Evolutionary conservation across 2,329 filamentous ascomycete species (phyloP), one percentile per base, ranked within the genome.

Genomic region (Trichophyton verrucosum): DNA sequence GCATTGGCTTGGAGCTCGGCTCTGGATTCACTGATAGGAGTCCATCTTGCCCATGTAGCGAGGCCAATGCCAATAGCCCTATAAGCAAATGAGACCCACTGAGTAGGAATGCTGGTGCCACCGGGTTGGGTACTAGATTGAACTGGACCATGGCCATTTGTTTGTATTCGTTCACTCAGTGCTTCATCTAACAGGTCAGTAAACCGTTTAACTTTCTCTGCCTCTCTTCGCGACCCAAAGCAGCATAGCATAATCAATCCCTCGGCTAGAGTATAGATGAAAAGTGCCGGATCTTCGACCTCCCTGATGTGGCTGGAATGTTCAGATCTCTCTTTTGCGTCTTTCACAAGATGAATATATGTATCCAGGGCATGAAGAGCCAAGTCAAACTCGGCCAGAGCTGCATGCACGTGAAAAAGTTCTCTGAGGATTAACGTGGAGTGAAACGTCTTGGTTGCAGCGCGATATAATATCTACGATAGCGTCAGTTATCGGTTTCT

Each of bases 381-480:
- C 57, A 97, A 78, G 61, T 96, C 89, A 66, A 96, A 97, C 67
- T 99, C 92, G 7, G 91, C 90, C 17, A 96, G 79, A 1, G 90
- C 83, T 17, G 92, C 80, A 72, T 99, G 94, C 1, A 96, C 87
- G 9, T 85, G 86, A 70, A 97, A 97, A 0, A 99, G 80, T 68
- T 91, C 84, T 61, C 92, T 82, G 33, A 99, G 77, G 64, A 97
- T 88, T 8, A 90, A 79, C 1, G 92, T 95, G 1, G 94, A 99
- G 74, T 99, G 94, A 69, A 94, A 99, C 0, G 91, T 96, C 73
- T 94, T 96, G 8, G 88, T 90, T 6, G 92, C 89, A 22, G 91
- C 89, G 44, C 87, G 87, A 73, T 97, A 99, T 5, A 99, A 80
- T 30, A 91, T 88, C 72, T 94, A 38, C 11, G 3, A 11, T 13